Base-by-base conservation (phyloP, 2,329 filamentous ascomycete species). In the Zasmidium cellare region DNA sequence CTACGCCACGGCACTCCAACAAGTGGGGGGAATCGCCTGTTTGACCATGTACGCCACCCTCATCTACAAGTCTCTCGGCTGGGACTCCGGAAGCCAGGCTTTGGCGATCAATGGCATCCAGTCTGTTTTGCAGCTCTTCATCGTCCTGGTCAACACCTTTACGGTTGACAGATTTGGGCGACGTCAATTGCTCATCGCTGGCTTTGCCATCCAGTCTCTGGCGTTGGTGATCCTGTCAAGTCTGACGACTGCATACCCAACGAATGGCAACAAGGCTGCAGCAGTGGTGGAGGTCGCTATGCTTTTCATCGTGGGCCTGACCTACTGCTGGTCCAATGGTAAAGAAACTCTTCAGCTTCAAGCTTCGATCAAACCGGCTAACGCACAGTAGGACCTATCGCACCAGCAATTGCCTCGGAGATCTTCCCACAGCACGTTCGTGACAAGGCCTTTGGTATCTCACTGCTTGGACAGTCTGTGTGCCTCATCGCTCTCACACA, bases 301-400 rank as follows among this genome's bases (percentile, higher is more conserved):
- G 74, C 60, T 78, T 1, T 78, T 78, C 59, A 74, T 77, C 48
- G 74, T 77, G 19, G 75, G 75, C 0, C 59, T 77, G 28, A 76
- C 74, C 1, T 77, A 77, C 62, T 75, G 74, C 57, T 76, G 72
- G 72, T 72, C 70, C 5, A 77, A 77, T 44, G 74, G 35, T 41
- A 31, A 31, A 14, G 14, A 31, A 7, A 7, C 28, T 31, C 28
- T 14, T 7, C 14, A 14, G 7, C 28, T 31, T 31, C 28, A 31
- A 31, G n/a, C 14, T 31, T 7, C 28, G 7, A 31, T 7, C 28
- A 7, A 31, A 31, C 28, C 28, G 28, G 28, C 14, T 14, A 7
- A 31, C 28, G n/a, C n/a, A n/a, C n/a, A n/a, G n/a, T n/a, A 31
- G 28, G 75, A 1, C 75, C 75, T 2, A 71, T 77, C 38, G 62